These are phyloP conservation scores for Lentinula novae-zelandiae DNA, from an alignment of 1,284 basidiomycete genomes.

Conservation along the genomic window DNA sequence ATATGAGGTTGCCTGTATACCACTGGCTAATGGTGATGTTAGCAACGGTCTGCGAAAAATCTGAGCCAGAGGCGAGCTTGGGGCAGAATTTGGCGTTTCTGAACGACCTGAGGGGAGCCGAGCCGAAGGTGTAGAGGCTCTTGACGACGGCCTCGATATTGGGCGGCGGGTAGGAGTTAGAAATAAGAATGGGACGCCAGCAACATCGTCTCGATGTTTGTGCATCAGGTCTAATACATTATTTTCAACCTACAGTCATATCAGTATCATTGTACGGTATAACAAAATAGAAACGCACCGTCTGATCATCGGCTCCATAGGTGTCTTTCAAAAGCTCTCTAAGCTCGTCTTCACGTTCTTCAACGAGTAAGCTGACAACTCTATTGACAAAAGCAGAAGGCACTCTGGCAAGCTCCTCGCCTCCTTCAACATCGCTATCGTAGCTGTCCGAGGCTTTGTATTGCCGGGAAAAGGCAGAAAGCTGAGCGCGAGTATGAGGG, in stretches of 20 bases:
- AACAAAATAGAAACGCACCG: constrained; percentile 40
- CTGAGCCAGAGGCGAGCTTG: constrained; percentile 63
- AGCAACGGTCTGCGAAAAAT: constrained; percentile 72
- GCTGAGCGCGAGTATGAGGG: constrained; percentile 76
- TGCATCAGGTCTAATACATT: constrained; percentile 84
- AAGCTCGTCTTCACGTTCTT: constrained; percentile 84
- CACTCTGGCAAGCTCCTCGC: constrained; percentile 53
- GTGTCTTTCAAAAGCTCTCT: constrained; percentile 70
- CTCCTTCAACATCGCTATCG: constrained; percentile 55
- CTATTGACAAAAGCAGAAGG: constrained; percentile 57
- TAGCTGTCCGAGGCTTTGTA: constrained; percentile 53
- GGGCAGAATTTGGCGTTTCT: constrained; percentile 70
- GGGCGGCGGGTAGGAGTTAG: constrained; percentile 75
- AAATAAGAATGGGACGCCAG: constrained; percentile 78
- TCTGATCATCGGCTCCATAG: constrained; percentile 72
- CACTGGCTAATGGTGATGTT: constrained; percentile 64
- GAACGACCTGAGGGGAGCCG: constrained; percentile 59
- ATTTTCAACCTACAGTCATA: constrained; percentile 57
- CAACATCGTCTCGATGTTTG: constrained; percentile 77
- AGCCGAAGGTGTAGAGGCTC: constrained; percentile 68
- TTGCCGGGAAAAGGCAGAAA: constrained; percentile 66
- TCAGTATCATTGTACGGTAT: constrained; percentile 13
- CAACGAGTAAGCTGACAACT: constrained; percentile 68
- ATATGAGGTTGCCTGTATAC: constrained; percentile 50
- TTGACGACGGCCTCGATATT: constrained; percentile 76